Base-by-base conservation (phyloP, 345 rosid genomes). In the Melaleuca alternifolia region DNA sequence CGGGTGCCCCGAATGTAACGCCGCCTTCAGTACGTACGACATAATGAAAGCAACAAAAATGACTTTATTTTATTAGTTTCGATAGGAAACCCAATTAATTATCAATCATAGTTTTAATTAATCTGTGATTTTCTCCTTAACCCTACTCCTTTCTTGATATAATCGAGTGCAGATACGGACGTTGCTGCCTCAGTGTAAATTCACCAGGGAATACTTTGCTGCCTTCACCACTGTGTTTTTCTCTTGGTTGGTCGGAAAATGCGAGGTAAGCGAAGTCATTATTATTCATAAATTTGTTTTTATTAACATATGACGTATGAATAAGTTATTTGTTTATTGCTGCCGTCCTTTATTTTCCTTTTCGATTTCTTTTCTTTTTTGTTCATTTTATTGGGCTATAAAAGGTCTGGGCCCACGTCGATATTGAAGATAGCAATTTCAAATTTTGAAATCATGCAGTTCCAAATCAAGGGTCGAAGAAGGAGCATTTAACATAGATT, bases 181-280 rank as follows among this genome's bases (percentile, higher is more conserved):
- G 48, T 24, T 93, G 90, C 83, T 96, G 54, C 99, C 99, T 4
- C 88, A 91, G 41, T 92, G 95, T 62, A 93, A 89, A 89, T 90
- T 93, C 54, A 88, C 94, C 50, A 93, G 99, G 86, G 99, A 97
- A 89, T 91, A 91, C 54, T 97, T 93, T 24, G 99, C 99, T 2
- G 90, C 91, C 86, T 96, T 95, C 92, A 96, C 98, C 85, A 94
- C 98, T 8, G 65, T 95, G 54, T 97, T 93, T 85, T 97, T 97
- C 16, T 89, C 92, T 71, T 97, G 99, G 99, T 94, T 97, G 52
- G 87, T 95, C 59, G 99, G 99, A 85, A 94, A 95, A 6, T 94
- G 96, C 61, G 93, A 93, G 98, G 99, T 96, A 88, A 12, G 71
- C 26, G 50, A 84, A 30, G 28, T 16, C 24, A 21, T 24, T 37